Evolutionary conservation across 306 rosid genomes (phyloP).

Genomic region (Coriaria nepalensis): DNA sequence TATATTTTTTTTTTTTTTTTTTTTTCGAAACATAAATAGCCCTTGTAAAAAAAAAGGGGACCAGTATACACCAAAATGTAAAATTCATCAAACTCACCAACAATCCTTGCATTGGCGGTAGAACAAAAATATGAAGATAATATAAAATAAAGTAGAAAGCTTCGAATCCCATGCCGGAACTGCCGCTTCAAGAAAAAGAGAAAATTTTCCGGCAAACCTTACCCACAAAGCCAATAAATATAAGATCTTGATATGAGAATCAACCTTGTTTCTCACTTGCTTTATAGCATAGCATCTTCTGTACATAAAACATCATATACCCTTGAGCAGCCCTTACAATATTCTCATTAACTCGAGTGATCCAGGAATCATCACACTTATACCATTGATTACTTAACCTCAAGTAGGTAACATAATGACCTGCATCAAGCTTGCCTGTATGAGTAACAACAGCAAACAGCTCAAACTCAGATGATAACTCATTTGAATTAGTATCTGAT

Average conservation of each 20-base stretch:
- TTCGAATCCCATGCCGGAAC: too few species aligned
- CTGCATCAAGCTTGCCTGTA: constrained; percentile 80
- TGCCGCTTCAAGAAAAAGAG: not conserved
- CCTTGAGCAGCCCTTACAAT: constrained; percentile 87
- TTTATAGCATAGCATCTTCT: constrained; percentile 77
- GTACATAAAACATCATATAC: constrained; percentile 94
- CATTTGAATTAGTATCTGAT: constrained; percentile 38
- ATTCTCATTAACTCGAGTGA: constrained; percentile 71
- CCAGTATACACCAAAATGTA: too few species aligned
- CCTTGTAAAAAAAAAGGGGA: too few species aligned
- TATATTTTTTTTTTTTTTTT: too few species aligned
- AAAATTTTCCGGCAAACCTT: not conserved
- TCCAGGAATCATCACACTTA: constrained; percentile 93
- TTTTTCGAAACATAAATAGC: too few species aligned
- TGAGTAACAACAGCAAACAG: constrained; percentile 88
- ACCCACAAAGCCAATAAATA: too few species aligned
- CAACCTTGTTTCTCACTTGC: constrained; percentile 50
- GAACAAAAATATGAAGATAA: too few species aligned
- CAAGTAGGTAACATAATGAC: constrained; percentile 81
- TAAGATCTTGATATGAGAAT: too few species aligned
- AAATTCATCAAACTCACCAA: too few species aligned
- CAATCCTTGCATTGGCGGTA: too few species aligned
- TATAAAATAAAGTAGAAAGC: too few species aligned
- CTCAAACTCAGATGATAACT: constrained; percentile 68
- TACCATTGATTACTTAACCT: constrained; percentile 75